These are phyloP conservation scores for Cryphonectria radicalis DNA, from an alignment of 2,329 filamentous ascomycete genomes.

Conservation along the genomic window DNA sequence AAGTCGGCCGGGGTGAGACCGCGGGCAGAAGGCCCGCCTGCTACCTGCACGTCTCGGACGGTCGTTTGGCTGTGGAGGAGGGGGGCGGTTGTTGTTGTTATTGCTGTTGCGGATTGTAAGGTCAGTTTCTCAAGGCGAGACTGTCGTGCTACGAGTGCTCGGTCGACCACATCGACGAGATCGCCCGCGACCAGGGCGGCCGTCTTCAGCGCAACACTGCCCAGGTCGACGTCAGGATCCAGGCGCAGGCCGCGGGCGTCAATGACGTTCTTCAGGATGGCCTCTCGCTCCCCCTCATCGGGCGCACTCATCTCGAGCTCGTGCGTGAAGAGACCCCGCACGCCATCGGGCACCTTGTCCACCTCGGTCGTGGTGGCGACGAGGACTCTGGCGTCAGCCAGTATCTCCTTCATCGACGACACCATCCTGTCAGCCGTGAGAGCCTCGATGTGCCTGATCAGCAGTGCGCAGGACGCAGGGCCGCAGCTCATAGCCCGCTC, in stretches of 20 bases:
- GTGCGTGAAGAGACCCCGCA: constrained; percentile 90
- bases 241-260: constrained; percentile 76
- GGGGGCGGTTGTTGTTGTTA: constrained; percentile 33
- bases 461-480: constrained; percentile 76
- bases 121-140: constrained; percentile 77
- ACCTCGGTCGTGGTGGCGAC: constrained; percentile 95
- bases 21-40: constrained; percentile 78
- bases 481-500: constrained; percentile 91
- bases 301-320: constrained; percentile 93
- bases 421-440: constrained; percentile 90
- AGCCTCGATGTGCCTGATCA: constrained; percentile 90
- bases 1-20: constrained; percentile 85
- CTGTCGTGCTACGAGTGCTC: constrained; percentile 77
- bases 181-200: constrained; percentile 94
- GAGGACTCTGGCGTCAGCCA: constrained; percentile 78
- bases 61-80: constrained; percentile 54
- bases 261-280: constrained; percentile 79
- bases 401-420: constrained; percentile 79
- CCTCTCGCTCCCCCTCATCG: constrained; percentile 89
- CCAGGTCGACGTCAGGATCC: constrained; percentile 81
- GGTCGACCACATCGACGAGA: constrained; percentile 89
- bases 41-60: constrained; percentile 82
- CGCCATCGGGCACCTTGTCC: constrained; percentile 89
- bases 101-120: constrained; percentile 25
- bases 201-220: constrained; percentile 88